phyloP scores from a whole-genome alignment of 1,284 basidiomycete genomes.

The Albatrellus sp. region DNA sequence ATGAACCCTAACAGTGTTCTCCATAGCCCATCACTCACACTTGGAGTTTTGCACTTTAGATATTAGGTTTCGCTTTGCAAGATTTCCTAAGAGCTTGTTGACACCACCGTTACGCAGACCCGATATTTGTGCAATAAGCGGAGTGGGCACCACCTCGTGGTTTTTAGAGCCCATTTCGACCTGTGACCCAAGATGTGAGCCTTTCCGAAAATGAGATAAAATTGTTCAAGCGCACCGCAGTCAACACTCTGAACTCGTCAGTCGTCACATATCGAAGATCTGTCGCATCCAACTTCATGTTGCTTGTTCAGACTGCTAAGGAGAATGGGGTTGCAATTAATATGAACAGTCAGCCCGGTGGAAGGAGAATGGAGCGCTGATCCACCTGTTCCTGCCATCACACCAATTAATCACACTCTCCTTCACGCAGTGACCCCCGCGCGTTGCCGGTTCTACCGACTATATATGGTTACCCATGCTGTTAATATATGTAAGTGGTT shows the following conservation, averaged over 20 bases:
- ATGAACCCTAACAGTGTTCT: background rate
- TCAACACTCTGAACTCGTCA: slow-evolving; percentile 91
- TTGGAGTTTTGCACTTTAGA: slow-evolving; percentile 85
- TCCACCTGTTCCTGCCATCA: too few species aligned
- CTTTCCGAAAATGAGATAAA: background rate
- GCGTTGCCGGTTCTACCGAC: too few species aligned
- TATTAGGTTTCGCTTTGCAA: slow-evolving; percentile 88
- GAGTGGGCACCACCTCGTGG: slow-evolving; percentile 88
- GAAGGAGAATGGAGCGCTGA: too few species aligned
- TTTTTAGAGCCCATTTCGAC: slow-evolving; percentile 98
- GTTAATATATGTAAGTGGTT: too few species aligned
- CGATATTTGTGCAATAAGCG: slow-evolving; percentile 85
- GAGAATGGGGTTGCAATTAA: too few species aligned
- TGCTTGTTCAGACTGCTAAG: background rate
- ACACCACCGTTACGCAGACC: slow-evolving; percentile 85
- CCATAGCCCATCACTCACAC: slow-evolving; percentile 40
- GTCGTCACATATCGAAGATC: slow-evolving; percentile 88
- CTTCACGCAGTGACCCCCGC: too few species aligned
- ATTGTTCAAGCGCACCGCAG: slow-evolving; percentile 53
- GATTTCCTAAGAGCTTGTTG: slow-evolving; percentile 82
- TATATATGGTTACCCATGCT: too few species aligned
- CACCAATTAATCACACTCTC: too few species aligned
- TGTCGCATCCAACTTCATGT: slow-evolving; percentile 92
- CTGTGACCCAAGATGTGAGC: slow-evolving; percentile 25
- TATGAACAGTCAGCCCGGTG: too few species aligned